phyloP scores from a whole-genome alignment of 1,139 yeast species.

The Yamadazyma diddensiae region DNA sequence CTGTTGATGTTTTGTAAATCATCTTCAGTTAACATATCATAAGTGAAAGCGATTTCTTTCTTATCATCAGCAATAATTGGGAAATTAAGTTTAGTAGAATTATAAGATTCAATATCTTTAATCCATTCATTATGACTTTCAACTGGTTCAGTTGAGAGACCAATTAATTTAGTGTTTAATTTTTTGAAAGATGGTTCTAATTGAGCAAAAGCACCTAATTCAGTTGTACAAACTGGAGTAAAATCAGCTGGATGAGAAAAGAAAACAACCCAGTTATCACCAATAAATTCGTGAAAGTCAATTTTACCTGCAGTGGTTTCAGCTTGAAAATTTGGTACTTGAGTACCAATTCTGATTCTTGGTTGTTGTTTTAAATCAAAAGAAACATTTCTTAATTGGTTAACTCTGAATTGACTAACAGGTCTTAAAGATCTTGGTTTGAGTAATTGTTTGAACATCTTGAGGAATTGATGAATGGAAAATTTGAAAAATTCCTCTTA shows the following conservation, averaged over 20 bases:
- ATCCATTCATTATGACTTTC: slow-evolving; percentile 69
- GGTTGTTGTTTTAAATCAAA: slow-evolving; percentile 64
- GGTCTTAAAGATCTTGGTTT: slow-evolving; percentile 10
- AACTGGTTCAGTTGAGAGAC: slow-evolving; percentile 66
- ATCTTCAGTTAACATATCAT: slow-evolving; percentile 60
- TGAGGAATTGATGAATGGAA: too few relatives aligned
- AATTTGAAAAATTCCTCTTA: too few relatives aligned
- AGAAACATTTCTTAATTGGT: slow-evolving; percentile 24
- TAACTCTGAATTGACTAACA: slow-evolving; percentile 13
- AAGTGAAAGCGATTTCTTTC: slow-evolving; percentile 64
- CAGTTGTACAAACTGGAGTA: slow-evolving; percentile 95
- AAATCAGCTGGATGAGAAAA: slow-evolving; percentile 94
- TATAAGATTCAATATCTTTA: slow-evolving; percentile 75
- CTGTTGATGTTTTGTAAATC: slow-evolving; percentile 64
- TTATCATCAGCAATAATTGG: slow-evolving; percentile 80
- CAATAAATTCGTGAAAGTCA: slow-evolving; percentile 74
- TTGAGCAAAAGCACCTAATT: slow-evolving; percentile 86
- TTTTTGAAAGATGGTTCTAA: slow-evolving; percentile 77
- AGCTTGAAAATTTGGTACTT: slow-evolving; percentile 77
- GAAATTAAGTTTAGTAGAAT: slow-evolving; percentile 63
- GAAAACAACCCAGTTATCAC: slow-evolving; percentile 77
- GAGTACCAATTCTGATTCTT: slow-evolving; percentile 66
- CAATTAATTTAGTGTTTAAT: slow-evolving; percentile 81
- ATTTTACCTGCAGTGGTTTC: slow-evolving; percentile 73
- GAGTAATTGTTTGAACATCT: slow-evolving; percentile 18